phyloP scores from a whole-genome alignment of 23 red algal genomes.

The Pyropia haitanensis region DNA sequence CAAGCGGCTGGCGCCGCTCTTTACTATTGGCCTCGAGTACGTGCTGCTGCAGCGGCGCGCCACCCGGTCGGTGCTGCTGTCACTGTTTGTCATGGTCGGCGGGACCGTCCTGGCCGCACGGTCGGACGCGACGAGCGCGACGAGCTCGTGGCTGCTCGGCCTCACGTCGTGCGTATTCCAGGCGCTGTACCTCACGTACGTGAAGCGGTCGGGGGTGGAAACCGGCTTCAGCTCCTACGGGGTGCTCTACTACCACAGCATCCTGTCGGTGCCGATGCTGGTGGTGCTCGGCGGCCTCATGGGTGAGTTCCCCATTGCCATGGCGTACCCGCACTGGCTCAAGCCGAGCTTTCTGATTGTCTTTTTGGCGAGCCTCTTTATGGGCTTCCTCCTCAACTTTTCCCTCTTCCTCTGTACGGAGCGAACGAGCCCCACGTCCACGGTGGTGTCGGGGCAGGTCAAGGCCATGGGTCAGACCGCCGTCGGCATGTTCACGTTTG shows the following conservation, averaged over 20 bases:
- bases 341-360: conserved; percentile 46
- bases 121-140: conserved; percentile 33
- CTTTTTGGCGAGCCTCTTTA: conserved; percentile 37
- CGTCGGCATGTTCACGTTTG: conserved; percentile 84
- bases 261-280: conserved; percentile 67
- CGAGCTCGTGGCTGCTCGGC: conserved; percentile 53
- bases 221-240: conserved; percentile 50
- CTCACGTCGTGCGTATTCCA: conserved; percentile 71
- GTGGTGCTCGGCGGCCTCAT: conserved; percentile 25
- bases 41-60: conserved; percentile 37
- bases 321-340: conserved; percentile 33
- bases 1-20: conserved; percentile 79
- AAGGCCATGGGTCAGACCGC: conserved; percentile 75
- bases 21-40: conserved; percentile 56
- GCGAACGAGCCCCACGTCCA: conserved; percentile 67
- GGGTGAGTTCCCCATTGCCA: conserved; percentile 36
- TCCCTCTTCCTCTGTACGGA: conserved; percentile 81
- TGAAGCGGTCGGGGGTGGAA: conserved; percentile 69
- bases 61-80: conserved; percentile 13
- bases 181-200: conserved; percentile 72
- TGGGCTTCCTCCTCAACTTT: conserved; percentile 78
- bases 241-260: conserved; percentile 73
- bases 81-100: conserved; percentile 53
- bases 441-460: conserved; percentile 78
- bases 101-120: conserved; percentile 68